Evolutionary conservation across 2,329 filamentous ascomycete species (phyloP), one percentile per base, ranked within the genome.

Genomic region (Colletotrichum echinochloae): DNA sequence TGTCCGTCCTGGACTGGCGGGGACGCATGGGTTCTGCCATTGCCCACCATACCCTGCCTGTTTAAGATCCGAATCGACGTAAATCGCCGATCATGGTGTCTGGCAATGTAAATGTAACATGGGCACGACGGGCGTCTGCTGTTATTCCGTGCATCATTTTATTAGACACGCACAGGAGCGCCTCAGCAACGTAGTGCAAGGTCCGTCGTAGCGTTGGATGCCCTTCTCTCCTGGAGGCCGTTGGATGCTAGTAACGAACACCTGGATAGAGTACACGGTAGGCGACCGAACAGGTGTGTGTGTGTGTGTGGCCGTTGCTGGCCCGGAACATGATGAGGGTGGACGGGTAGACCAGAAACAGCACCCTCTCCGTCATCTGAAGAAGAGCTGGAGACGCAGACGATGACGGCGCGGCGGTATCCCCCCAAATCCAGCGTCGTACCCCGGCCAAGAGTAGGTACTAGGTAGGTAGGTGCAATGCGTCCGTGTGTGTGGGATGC

Each of bases 361-460:
- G 33, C n/a, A 35, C 44, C 44, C 28, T 60, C 33, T 48, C 35
- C 30, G 41, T 28, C 33, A 30, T 39, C 30, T 20, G 30, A 14
- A 37, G 28, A 46, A 39, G 48, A 65, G 60, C 30, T 64, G 46
- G 30, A 69, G 48, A 39, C 48, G 61, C 26, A 41, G 35, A 26
- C 41, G 30, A 60, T 16, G 51, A 51, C 61, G 41, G 63, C 30
- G 56, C 66, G 54, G 66, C 23, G 51, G 63, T 61, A 55, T 56
- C 62, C 55, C 62, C 56, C 62, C 49, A 70, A 66, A 66, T 60
- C 49, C 56, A 70, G 66, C 63, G 66, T 69, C 46, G 30, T 55
- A 60, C 66, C 54, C 52, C 39, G 46, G 54, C 46, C 60, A 30
- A 49, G 57, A 48, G 49, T n/a, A 48, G 41, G 57, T 60, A 44